Conservation (phyloP, 139 green algal genomes). For the Ettlia oleoabundans region DNA sequence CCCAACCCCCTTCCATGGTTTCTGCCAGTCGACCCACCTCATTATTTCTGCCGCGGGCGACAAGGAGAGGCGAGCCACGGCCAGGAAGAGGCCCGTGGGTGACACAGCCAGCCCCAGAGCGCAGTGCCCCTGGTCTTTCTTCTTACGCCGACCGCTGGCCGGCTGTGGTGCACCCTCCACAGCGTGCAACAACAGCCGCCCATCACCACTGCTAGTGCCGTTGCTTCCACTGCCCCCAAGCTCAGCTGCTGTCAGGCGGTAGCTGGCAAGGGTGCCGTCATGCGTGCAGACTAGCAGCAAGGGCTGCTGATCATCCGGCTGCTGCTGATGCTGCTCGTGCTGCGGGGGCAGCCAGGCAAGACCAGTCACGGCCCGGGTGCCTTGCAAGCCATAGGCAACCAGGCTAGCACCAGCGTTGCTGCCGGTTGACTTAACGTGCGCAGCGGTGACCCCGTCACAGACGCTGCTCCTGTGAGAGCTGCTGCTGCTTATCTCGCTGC, state of each 20-base stretch:
- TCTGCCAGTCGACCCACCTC: no score
- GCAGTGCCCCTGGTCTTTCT: constrained; percentile 16
- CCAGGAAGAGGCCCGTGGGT: constrained; percentile 39
- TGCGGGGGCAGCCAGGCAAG: constrained; percentile 33
- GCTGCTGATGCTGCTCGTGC: constrained; percentile 27
- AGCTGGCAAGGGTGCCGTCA: constrained; percentile 7
- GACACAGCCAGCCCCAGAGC: constrained; percentile 35
- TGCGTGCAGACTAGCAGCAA: constrained; percentile 16
- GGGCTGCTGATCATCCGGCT: neutral
- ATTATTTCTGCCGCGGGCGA: constrained; percentile 21
- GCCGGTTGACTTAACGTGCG: no score
- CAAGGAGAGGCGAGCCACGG: constrained; percentile 17
- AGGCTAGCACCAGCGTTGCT: no score
- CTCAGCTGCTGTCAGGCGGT: neutral
- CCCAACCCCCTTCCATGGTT: no score
- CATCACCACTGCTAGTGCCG: neutral
- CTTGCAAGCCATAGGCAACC: neutral
- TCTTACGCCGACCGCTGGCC: constrained; percentile 1
- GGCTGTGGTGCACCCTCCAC: constrained; percentile 4
- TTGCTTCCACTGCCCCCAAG: no score
- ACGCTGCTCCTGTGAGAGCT: no score
- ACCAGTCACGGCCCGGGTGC: constrained; percentile 12
- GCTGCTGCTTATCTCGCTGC: neutral
- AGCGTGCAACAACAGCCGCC: neutral
- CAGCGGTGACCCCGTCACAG: no score